A percentile compares a stretch with the other conserved stretches of the same genome.
phyloP scores from a whole-genome alignment of 1,139 yeast species.

The Candida glucosophila region DNA sequence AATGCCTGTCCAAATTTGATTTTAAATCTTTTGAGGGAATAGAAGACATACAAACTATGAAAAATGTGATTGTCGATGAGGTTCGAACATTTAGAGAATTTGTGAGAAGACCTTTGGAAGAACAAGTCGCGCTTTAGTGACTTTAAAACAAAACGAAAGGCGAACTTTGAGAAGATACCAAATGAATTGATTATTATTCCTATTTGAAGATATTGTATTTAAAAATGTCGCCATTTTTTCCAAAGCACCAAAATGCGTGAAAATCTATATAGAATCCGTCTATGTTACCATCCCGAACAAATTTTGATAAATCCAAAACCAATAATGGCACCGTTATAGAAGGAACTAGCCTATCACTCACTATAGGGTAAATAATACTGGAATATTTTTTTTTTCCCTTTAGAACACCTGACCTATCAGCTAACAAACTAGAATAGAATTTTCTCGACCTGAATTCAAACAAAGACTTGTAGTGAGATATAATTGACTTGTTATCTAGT shows the following conservation, averaged over 20 bases:
- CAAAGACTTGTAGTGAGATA: conserved; percentile 26
- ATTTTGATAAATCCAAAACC: conserved; percentile 24
- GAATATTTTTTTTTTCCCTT: conserved; percentile 10
- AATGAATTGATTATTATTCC: too few species aligned
- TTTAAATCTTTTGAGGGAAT: conserved; percentile 78
- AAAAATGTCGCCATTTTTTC: conserved; percentile 45
- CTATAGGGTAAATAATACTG: conserved; percentile 29
- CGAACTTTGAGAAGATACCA: too few species aligned
- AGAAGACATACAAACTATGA: conserved; percentile 73
- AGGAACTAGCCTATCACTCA: conserved; percentile 32
- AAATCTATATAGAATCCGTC: conserved; percentile 33
- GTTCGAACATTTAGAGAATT: conserved; percentile 72
- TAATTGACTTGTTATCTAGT: conserved; percentile 16
- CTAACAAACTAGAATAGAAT: conserved; percentile 12
- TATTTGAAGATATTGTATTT: conserved; percentile 19
- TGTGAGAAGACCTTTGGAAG: conserved; percentile 70
- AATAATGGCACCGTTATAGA: conserved; percentile 31
- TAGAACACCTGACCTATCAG: conserved; percentile 6
- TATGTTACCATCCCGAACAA: conserved; percentile 34
- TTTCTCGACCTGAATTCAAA: conserved; percentile 26
- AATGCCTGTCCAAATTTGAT: conserved; percentile 75
- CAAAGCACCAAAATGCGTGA: conserved; percentile 40
- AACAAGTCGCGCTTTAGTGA: too few species aligned
- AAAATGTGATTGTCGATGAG: conserved; percentile 71
- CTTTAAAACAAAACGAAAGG: too few species aligned